These are phyloP conservation scores for Leptodontidium sp. DNA, from an alignment of 2,329 filamentous ascomycete species.

Conservation along the genomic window DNA sequence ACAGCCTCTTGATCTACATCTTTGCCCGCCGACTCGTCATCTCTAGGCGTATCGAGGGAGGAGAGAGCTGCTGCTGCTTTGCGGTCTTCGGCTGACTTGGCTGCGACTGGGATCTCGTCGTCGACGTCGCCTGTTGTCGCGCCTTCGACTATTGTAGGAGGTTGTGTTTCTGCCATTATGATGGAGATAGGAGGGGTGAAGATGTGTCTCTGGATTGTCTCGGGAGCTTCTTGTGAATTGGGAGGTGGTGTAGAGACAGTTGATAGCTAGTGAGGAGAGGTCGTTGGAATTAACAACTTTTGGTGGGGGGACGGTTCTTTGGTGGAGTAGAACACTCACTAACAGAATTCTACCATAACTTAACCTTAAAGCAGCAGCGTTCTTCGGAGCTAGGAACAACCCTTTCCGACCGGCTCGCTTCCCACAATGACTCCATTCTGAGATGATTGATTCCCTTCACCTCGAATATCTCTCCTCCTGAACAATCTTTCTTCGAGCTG, in stretches of 20 bases:
- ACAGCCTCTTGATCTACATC: slow-evolving; percentile 74
- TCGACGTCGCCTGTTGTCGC: slow-evolving; percentile 66
- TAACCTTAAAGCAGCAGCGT: slow-evolving; percentile 7
- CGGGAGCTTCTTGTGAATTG: background rate
- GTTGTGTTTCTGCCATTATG: slow-evolving; percentile 70
- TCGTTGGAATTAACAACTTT: slow-evolving; percentile 19
- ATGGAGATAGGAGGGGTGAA: background rate
- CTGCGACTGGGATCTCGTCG: slow-evolving; percentile 58
- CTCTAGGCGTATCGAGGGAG: slow-evolving; percentile 65
- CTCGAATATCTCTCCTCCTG: background rate
- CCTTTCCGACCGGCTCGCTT: background rate
- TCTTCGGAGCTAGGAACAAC: background rate
- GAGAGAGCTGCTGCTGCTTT: slow-evolving; percentile 79
- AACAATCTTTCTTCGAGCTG: background rate
- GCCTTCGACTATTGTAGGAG: slow-evolving; percentile 64
- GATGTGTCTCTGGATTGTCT: background rate
- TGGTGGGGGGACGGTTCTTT: background rate
- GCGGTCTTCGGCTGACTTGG: slow-evolving; percentile 77
- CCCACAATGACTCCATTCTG: slow-evolving; percentile 15
- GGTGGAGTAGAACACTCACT: no score
- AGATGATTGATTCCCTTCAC: background rate
- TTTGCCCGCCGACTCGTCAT: slow-evolving; percentile 54
- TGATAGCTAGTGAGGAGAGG: background rate
- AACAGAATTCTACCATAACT: no score
- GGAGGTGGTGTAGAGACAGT: background rate